phyloP scores from a whole-genome alignment of 805 yeast genomes.

The Candida sithepensis region DNA sequence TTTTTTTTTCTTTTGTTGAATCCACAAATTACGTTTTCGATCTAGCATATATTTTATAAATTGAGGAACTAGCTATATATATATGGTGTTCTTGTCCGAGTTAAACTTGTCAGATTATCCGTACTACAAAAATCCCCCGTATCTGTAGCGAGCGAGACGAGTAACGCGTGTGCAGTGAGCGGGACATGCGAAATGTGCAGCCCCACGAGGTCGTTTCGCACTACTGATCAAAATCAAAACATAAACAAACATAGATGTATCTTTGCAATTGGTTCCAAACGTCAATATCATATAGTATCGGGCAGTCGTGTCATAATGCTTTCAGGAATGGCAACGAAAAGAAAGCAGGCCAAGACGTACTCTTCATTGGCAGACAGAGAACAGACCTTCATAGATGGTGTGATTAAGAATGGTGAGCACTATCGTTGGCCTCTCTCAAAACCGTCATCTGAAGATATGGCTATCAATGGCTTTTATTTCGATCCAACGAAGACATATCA shows the following conservation, averaged over 20 bases:
- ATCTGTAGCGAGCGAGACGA: too few species aligned
- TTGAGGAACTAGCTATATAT: too few species aligned
- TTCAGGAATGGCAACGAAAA: conserved; percentile 7
- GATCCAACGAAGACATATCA: conserved; percentile 43
- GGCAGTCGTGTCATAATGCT: too few species aligned
- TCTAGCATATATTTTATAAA: background rate
- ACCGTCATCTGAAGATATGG: conserved; percentile 33
- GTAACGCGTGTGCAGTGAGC: too few species aligned
- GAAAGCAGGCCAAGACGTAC: conserved; percentile 4
- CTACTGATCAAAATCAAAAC: background rate
- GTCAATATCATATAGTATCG: too few species aligned
- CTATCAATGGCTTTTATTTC: conserved; percentile 59
- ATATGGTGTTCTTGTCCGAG: too few species aligned
- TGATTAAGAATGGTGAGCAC: conserved; percentile 19
- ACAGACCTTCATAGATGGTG: conserved; percentile 16
- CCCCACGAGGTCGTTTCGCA: too few species aligned
- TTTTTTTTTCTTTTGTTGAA: background rate
- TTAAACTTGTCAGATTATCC: too few species aligned
- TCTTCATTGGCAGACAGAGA: conserved; percentile 18
- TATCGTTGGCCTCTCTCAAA: conserved; percentile 31
- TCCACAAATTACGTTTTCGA: background rate
- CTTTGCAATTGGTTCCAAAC: background rate
- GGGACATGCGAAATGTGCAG: too few species aligned
- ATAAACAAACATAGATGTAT: background rate
- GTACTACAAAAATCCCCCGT: too few species aligned